A percentile compares a stretch with the other conserved stretches of the same genome.
These are phyloP conservation scores for Neonothopanus nambi DNA, from an alignment of 1,284 basidiomycete species.

Conservation along the genomic window DNA sequence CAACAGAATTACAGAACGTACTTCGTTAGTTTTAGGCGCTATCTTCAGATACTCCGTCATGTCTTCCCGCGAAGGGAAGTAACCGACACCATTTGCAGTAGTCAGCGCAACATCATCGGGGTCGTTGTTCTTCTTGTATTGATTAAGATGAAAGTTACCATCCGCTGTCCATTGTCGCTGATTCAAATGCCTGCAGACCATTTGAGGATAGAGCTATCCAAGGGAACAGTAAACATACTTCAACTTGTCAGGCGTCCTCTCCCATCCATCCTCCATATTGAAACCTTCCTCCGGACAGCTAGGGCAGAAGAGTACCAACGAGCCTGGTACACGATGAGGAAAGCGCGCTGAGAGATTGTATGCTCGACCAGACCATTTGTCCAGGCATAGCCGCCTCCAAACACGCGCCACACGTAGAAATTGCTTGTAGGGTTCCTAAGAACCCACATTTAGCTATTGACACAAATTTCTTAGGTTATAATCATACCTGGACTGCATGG, in stretches of 20 bases:
- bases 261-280: constrained; percentile 20
- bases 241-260: constrained; percentile 10
- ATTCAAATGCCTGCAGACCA: constrained; percentile 23
- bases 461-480: constrained; percentile 1
- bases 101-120: too few relatives aligned
- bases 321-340: constrained; percentile 15
- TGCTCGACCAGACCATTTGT: constrained; percentile 24
- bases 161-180: too few relatives aligned
- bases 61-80: too few relatives aligned
- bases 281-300: constrained; percentile 22
- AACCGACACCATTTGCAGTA: too few relatives aligned
- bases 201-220: background rate
- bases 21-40: constrained; percentile 11
- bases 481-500: too few relatives aligned
- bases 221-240: background rate
- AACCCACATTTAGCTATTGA: background rate
- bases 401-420: constrained; percentile 26
- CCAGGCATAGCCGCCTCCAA: constrained; percentile 22
- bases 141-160: too few relatives aligned
- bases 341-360: constrained; percentile 25
- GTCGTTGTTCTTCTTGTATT: too few relatives aligned
- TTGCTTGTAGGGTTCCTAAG: constrained; percentile 22
- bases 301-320: constrained; percentile 21
- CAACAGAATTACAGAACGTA: background rate
- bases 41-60: too few relatives aligned